These are phyloP conservation scores for Iris macrosiphon DNA, from an alignment of 106 monocot genomes.

Conservation along the genomic window DNA sequence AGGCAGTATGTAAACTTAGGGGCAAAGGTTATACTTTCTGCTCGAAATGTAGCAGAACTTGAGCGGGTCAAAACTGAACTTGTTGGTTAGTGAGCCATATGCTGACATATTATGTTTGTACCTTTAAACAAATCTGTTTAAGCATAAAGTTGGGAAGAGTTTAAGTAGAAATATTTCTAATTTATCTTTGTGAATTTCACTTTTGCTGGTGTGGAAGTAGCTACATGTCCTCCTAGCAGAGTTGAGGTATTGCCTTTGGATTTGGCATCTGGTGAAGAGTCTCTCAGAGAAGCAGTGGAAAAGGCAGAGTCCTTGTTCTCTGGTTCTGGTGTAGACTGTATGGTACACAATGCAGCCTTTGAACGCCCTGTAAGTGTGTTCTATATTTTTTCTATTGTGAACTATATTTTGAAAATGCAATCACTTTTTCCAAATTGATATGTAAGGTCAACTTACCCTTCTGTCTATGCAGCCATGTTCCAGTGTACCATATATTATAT, in stretches of 20 bases:
- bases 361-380: slow-evolving; percentile 71
- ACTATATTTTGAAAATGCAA: neutral
- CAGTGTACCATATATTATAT: no score
- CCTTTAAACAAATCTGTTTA: no score
- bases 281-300: slow-evolving; percentile 54
- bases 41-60: slow-evolving; percentile 71
- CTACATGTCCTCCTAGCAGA: slow-evolving; percentile 36
- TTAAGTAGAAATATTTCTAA: no score
- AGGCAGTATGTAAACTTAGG: slow-evolving; percentile 67
- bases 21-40: slow-evolving; percentile 85
- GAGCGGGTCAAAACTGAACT: slow-evolving; percentile 77
- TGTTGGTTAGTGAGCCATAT: slow-evolving; percentile 22
- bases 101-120: no score
- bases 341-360: slow-evolving; percentile 98
- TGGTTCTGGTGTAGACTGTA: slow-evolving; percentile 72
- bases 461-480: no score
- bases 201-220: slow-evolving; percentile 20
- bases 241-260: slow-evolving; percentile 88
- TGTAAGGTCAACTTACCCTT: no score
- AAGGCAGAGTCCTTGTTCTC: slow-evolving; percentile 84
- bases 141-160: no score
- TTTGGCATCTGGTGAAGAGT: slow-evolving; percentile 67
- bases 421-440: neutral
- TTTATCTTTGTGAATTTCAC: no score
- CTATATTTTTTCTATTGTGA: neutral